Evolutionary conservation across 2,329 filamentous ascomycete genomes (phyloP).

Genomic region (Apiospora rasikravindrae): DNA sequence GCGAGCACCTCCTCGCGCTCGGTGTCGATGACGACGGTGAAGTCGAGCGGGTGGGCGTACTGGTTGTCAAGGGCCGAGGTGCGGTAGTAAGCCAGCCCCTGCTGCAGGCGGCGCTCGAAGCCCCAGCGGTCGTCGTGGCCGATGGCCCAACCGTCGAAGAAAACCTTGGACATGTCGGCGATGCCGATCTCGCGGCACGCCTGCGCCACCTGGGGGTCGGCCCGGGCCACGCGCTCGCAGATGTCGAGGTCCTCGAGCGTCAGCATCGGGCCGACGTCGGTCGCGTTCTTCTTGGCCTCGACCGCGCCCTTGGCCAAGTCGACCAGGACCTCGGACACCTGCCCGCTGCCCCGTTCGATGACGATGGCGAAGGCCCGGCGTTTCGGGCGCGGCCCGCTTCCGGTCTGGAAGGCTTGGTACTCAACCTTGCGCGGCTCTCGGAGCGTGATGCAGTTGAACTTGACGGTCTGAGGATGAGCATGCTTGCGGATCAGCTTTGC

Average conservation of each 20-base stretch:
- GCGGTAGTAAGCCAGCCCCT: slow-evolving; percentile 83
- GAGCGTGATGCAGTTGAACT: slow-evolving; percentile 69
- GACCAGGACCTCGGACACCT: slow-evolving; percentile 59
- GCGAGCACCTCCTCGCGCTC: slow-evolving; percentile 51
- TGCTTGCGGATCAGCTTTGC: slow-evolving; percentile 53
- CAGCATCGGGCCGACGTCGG: slow-evolving; percentile 56
- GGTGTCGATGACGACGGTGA: slow-evolving; percentile 52
- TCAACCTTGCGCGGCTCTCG: slow-evolving; percentile 67
- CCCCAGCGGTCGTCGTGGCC: slow-evolving; percentile 82
- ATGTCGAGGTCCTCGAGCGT: slow-evolving; percentile 83
- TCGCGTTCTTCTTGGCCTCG: slow-evolving; percentile 52
- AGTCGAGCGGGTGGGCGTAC: slow-evolving; percentile 63
- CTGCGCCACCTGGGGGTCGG: slow-evolving; percentile 76
- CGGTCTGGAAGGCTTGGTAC: slow-evolving; percentile 65
- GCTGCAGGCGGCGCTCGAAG: slow-evolving; percentile 72
- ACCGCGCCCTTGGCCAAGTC: slow-evolving; percentile 47
- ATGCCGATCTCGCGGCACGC: slow-evolving; percentile 78
- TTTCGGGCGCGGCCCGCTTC: slow-evolving; percentile 51
- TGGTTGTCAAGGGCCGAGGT: slow-evolving; percentile 74
- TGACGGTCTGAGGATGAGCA: slow-evolving; percentile 39
- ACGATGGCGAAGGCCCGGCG: slow-evolving; percentile 58
- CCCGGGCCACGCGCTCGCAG: slow-evolving; percentile 71
- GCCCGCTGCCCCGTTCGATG: slow-evolving; percentile 44
- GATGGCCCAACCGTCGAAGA: slow-evolving; percentile 85
- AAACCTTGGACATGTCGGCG: slow-evolving; percentile 82